Conservation (phyloP, 2,329 filamentous ascomycete genomes). For the Aspergillus neotritici region DNA sequence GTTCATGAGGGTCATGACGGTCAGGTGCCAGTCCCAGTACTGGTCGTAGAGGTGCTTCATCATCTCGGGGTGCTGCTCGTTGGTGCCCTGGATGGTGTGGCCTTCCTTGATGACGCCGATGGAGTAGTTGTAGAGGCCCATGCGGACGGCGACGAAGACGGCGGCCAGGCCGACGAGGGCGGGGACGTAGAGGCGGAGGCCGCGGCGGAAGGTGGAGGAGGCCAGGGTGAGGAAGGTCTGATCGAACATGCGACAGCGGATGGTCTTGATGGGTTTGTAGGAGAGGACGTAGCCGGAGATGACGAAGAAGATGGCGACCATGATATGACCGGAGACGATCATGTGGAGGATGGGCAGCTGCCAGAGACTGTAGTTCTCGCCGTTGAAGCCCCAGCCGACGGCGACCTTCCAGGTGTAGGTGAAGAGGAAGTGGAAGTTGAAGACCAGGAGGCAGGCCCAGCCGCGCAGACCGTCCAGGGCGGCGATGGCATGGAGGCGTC, state of each 20-base stretch:
- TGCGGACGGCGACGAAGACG: slow-evolving; percentile 38
- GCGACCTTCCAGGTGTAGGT: slow-evolving; percentile 40
- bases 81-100: slow-evolving; percentile 35
- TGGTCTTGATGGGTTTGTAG: slow-evolving; percentile 37
- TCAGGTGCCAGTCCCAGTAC: slow-evolving; percentile 33
- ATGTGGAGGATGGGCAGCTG: slow-evolving; percentile 40
- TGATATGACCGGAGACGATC: slow-evolving; percentile 42
- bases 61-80: slow-evolving; percentile 41
- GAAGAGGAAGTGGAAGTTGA: slow-evolving; percentile 44
- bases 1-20: slow-evolving; percentile 31
- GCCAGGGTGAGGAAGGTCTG: slow-evolving; percentile 36
- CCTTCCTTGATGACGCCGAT: slow-evolving; percentile 31
- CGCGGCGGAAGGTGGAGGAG: slow-evolving; percentile 42
- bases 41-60: slow-evolving; percentile 29
- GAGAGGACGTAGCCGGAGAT: slow-evolving; percentile 46
- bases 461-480: slow-evolving; percentile 41
- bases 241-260: slow-evolving; percentile 34
- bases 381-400: slow-evolving; percentile 37
- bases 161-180: slow-evolving; percentile 36
- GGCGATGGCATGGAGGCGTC: slow-evolving; percentile 34
- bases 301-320: slow-evolving; percentile 46
- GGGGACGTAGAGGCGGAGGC: slow-evolving; percentile 40
- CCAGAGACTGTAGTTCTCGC: slow-evolving; percentile 36
- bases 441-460: slow-evolving; percentile 42
- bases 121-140: slow-evolving; percentile 39